These are phyloP conservation scores for Powellomyces hirtus DNA, from an alignment of 192 early-diverging fungal genomes.

Conservation along the genomic window DNA sequence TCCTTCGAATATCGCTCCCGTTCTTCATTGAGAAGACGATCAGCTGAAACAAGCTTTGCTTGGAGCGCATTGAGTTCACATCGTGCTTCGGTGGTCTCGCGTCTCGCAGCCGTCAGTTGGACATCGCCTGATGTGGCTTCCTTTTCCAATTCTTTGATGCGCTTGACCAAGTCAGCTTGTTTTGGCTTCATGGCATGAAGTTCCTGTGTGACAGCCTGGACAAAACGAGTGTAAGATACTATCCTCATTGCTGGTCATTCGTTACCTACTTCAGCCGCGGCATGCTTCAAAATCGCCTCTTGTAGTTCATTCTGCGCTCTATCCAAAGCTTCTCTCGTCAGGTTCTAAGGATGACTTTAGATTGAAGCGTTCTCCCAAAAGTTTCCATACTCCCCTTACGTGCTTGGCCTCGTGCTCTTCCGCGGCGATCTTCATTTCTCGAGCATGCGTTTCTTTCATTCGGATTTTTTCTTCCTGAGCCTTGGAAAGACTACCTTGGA, in stretches of 20 bases:
- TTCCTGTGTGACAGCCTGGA: conserved; percentile 14
- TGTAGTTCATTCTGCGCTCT: not conserved
- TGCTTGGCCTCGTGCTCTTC: too few species aligned
- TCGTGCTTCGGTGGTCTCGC: not conserved
- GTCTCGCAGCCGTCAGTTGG: not conserved
- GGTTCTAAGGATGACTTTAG: too few species aligned
- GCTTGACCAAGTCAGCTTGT: conserved; percentile 16
- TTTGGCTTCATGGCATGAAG: conserved; percentile 27
- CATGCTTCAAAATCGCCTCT: not conserved
- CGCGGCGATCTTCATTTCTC: too few species aligned
- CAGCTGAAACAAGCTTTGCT: too few species aligned
- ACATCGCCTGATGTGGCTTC: not conserved
- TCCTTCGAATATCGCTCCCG: too few species aligned
- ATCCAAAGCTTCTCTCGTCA: not conserved
- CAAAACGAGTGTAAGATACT: not conserved
- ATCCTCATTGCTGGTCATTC: not conserved
- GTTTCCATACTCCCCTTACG: too few species aligned
- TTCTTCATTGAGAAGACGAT: too few species aligned
- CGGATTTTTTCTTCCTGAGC: too few species aligned
- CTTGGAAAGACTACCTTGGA: too few species aligned
- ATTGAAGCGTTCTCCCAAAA: too few species aligned
- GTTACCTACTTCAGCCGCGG: conserved; percentile 1
- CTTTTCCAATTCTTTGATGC: conserved; percentile 9
- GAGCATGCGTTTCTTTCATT: too few species aligned
- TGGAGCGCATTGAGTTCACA: not conserved